Percentiles rank a stretch among this genome's conserved stretches.
Conservation (phyloP, 768 basidiomycete species). For the Suillus ampliporus region DNA sequence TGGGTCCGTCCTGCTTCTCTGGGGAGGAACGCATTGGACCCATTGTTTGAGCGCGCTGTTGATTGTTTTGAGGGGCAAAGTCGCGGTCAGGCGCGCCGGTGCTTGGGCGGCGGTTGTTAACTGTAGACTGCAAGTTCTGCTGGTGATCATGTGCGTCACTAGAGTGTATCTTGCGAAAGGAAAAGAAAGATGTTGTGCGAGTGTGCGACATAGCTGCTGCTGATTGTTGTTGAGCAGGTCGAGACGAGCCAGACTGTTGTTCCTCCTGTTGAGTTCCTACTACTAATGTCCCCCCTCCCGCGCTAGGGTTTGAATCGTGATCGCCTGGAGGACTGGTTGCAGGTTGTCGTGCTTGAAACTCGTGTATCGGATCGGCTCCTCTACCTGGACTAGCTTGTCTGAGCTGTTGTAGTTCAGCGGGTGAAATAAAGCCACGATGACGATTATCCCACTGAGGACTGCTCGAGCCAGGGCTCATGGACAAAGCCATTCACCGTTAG, state of each 20-base stretch:
- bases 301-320: conserved; percentile 3
- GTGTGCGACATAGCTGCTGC: conserved; percentile 43
- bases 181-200: conserved; percentile 70
- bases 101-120: conserved; percentile 17
- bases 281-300: conserved; percentile 13
- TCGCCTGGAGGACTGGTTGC: conserved; percentile 16
- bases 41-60: conserved; percentile 31
- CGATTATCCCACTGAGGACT: conserved; percentile 44
- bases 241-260: not conserved
- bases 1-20: conserved; percentile 11
- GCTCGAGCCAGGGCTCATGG: conserved; percentile 22
- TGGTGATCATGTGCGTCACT: conserved; percentile 29
- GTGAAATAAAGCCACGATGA: conserved; percentile 40
- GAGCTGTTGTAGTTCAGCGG: conserved; percentile 39
- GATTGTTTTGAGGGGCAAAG: conserved; percentile 37
- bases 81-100: conserved; percentile 20
- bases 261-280: conserved; percentile 46
- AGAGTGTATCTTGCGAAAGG: conserved; percentile 51
- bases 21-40: conserved; percentile 31
- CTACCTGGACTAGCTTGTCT: conserved; percentile 39
- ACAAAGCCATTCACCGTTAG: conserved; percentile 2
- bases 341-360: conserved; percentile 36
- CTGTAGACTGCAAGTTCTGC: not conserved
- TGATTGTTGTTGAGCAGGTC: conserved; percentile 23
- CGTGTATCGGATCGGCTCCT: conserved; percentile 36